Percentiles rank a stretch among this genome's conserved stretches.
These are phyloP conservation scores for Cyathus striatus DNA, from an alignment of 768 basidiomycete species.

Conservation along the genomic window DNA sequence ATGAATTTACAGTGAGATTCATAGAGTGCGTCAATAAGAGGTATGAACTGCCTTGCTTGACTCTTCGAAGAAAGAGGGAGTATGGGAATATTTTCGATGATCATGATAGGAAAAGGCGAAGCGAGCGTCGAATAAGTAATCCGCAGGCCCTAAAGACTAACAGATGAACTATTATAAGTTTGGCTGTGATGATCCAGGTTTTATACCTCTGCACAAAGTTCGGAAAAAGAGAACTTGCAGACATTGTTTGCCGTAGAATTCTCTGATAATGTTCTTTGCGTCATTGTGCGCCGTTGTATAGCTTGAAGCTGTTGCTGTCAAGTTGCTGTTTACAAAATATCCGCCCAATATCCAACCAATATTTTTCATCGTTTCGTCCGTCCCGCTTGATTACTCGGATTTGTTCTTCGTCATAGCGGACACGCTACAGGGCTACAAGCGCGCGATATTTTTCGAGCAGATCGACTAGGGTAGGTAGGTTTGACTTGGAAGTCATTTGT, in stretches of 20 bases:
- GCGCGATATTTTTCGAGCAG: constrained; percentile 43
- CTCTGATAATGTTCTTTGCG: constrained; percentile 21
- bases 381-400: constrained; percentile 44
- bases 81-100: constrained; percentile 34
- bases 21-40: constrained; percentile 56
- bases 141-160: constrained; percentile 48
- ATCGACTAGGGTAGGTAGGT: constrained; percentile 21
- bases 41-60: constrained; percentile 55
- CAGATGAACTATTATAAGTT: neutral
- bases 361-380: neutral
- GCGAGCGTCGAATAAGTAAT: constrained; percentile 55
- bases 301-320: too few species aligned
- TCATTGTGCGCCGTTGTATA: too few species aligned
- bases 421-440: constrained; percentile 38
- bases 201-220: constrained; percentile 39
- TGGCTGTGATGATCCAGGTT: neutral
- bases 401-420: constrained; percentile 49
- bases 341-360: too few species aligned
- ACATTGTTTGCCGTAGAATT: constrained; percentile 35
- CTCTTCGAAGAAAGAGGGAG: constrained; percentile 48
- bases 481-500: constrained; percentile 6
- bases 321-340: too few species aligned
- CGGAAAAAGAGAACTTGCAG: constrained; percentile 43
- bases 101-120: constrained; percentile 35
- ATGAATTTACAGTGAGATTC: constrained; percentile 31